Percentiles rank a stretch among this genome's conserved stretches.
Conservation (phyloP, 1,284 basidiomycete species). For the Inonotus obliquus region DNA sequence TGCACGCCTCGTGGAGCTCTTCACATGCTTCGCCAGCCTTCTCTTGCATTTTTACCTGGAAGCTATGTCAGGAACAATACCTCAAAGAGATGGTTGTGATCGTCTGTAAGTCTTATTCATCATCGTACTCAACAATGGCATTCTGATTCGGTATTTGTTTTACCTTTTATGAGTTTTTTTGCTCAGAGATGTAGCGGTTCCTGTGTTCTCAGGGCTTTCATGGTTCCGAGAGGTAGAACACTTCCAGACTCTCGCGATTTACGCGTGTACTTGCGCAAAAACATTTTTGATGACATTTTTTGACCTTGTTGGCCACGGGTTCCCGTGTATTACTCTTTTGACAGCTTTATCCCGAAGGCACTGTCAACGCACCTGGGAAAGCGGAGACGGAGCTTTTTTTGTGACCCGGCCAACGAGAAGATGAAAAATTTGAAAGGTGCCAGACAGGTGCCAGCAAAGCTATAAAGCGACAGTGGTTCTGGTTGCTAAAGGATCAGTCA, state of each 20-base stretch:
- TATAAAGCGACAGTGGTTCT: neutral
- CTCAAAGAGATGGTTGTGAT: neutral
- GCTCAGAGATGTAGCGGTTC: too few species aligned
- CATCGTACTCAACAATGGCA: neutral
- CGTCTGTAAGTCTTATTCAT: neutral
- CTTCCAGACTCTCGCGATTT: neutral
- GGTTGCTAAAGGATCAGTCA: neutral
- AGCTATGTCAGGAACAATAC: neutral
- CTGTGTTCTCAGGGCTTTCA: neutral
- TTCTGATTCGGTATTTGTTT: neutral
- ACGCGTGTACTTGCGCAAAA: neutral
- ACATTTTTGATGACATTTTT: neutral
- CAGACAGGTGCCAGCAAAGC: neutral
- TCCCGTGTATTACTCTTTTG: neutral
- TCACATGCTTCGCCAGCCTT: neutral
- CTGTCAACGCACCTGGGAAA: too few species aligned
- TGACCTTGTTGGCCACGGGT: neutral
- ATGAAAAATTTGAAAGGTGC: too few species aligned
- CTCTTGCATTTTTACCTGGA: neutral
- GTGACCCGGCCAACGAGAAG: neutral
- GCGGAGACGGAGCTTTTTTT: neutral
- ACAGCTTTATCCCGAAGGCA: neutral
- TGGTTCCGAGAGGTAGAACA: neutral
- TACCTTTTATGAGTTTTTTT: too few species aligned
- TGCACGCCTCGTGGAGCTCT: neutral